A percentile compares a stretch with the other conserved stretches of the same genome.
phyloP scores from a whole-genome alignment of 2,329 filamentous ascomycete genomes.

The Polytolypa hystricis region DNA sequence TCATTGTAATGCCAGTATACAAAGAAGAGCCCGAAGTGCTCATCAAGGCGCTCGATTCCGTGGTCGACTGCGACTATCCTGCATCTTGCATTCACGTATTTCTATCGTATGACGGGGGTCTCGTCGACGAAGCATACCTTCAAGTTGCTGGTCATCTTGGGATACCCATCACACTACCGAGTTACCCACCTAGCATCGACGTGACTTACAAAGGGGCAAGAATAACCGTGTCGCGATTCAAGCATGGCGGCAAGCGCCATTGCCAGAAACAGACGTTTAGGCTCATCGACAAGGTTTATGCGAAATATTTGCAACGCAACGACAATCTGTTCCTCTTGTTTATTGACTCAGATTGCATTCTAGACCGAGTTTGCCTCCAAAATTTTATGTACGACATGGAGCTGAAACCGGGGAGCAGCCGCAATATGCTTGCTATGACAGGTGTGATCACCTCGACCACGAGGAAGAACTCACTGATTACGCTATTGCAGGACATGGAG shows the following conservation, averaged over 20 bases:
- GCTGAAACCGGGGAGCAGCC: slow-evolving; percentile 79
- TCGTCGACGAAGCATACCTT: slow-evolving; percentile 79
- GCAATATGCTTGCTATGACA: slow-evolving; percentile 94
- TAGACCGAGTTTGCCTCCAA: slow-evolving; percentile 83
- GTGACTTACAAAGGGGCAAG: slow-evolving; percentile 71
- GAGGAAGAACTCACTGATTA: slow-evolving; percentile 76
- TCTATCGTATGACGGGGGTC: slow-evolving; percentile 84
- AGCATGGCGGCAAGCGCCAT: slow-evolving; percentile 84
- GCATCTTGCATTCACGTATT: slow-evolving; percentile 88
- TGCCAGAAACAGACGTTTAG: slow-evolving; percentile 91
- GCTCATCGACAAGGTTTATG: slow-evolving; percentile 86
- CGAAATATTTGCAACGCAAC: slow-evolving; percentile 71
- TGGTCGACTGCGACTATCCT: slow-evolving; percentile 90
- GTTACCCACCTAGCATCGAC: slow-evolving; percentile 83
- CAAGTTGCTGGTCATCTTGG: slow-evolving; percentile 77
- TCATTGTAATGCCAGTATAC: slow-evolving; percentile 95
- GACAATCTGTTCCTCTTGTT: slow-evolving; percentile 94
- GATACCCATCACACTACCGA: slow-evolving; percentile 62
- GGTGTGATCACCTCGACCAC: slow-evolving; percentile 94
- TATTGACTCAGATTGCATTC: slow-evolving; percentile 93
- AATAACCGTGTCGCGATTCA: slow-evolving; percentile 83
- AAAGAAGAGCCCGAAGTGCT: slow-evolving; percentile 79
- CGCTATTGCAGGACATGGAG: slow-evolving; percentile 92
- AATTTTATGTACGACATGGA: slow-evolving; percentile 99
- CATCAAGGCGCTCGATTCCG: slow-evolving; percentile 76